Evolutionary conservation across 192 early-diverging fungal genomes (phyloP).

Genomic region (Mortierella alpina): DNA sequence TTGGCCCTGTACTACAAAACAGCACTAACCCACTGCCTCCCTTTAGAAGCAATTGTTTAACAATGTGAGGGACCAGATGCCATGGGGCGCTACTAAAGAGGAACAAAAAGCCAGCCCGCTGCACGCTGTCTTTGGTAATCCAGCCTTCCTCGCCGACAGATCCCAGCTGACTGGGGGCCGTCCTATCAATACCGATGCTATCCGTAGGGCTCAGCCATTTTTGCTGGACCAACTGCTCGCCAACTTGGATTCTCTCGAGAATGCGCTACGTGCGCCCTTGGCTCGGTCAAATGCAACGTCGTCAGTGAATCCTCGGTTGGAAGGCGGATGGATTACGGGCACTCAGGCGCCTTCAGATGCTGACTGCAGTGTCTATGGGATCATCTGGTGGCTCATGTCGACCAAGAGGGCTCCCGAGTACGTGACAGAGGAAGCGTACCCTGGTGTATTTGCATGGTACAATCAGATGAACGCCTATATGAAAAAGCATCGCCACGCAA

Average conservation of each 20-base stretch:
- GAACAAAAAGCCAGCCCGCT: constrained; percentile 33
- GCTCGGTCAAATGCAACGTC: too few species aligned
- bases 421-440: constrained; percentile 14
- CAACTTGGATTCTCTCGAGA: constrained; percentile 38
- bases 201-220: constrained; percentile 14
- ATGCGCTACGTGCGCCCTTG: constrained; percentile 1
- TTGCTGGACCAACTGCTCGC: constrained; percentile 26
- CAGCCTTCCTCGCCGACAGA: constrained; percentile 39
- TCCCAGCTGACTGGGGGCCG: constrained; percentile 11
- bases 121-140: constrained; percentile 18
- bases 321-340: constrained; percentile 46
- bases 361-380: constrained; percentile 37
- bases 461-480: constrained; percentile 35
- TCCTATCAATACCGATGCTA: constrained; percentile 22
- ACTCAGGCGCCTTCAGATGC: constrained; percentile 23
- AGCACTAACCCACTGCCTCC: background rate
- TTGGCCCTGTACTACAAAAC: too few species aligned
- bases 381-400: constrained; percentile 35
- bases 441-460: constrained; percentile 41
- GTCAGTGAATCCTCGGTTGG: too few species aligned
- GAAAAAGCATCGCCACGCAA: constrained; percentile 22
- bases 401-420: constrained; percentile 26
- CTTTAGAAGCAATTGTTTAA: constrained; percentile 33
- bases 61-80: constrained; percentile 34
- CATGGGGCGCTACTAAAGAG: constrained; percentile 32